phyloP scores from a whole-genome alignment of 2,329 filamentous ascomycete genomes.

The Samsoniella hepiali region DNA sequence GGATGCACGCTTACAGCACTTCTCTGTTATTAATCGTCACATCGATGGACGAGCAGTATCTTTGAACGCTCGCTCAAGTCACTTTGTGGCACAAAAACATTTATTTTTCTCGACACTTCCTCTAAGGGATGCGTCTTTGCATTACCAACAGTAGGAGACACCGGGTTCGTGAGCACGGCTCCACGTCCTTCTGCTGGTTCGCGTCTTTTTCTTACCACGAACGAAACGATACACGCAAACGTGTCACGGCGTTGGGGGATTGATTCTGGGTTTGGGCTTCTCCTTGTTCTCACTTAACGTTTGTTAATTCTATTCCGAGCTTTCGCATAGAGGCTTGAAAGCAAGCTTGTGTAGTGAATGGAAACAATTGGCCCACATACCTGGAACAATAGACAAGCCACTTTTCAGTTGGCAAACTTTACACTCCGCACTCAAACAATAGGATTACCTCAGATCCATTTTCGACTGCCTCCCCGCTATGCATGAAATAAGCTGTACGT shows the following conservation, averaged over 20 bases:
- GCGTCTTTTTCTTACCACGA: background rate
- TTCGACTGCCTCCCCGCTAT: too few species aligned
- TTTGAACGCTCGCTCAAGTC: too few species aligned
- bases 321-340: background rate
- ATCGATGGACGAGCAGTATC: too few species aligned
- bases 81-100: too few species aligned
- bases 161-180: constrained; percentile 16
- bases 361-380: background rate
- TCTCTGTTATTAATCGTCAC: too few species aligned
- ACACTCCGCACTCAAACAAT: too few species aligned
- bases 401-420: background rate
- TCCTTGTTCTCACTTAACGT: background rate
- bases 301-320: background rate
- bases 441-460: too few species aligned
- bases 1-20: too few species aligned
- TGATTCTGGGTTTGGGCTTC: background rate
- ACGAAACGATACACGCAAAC: constrained; percentile 15
- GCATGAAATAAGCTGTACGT: too few species aligned
- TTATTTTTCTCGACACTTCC: background rate
- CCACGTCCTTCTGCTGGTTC: background rate
- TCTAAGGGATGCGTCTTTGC: background rate
- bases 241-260: constrained; percentile 10
- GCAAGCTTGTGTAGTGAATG: background rate
- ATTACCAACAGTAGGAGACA: background rate
- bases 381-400: background rate